phyloP scores from a whole-genome alignment of 23 red algal genomes.

The Gracilaria vermiculophylla region DNA sequence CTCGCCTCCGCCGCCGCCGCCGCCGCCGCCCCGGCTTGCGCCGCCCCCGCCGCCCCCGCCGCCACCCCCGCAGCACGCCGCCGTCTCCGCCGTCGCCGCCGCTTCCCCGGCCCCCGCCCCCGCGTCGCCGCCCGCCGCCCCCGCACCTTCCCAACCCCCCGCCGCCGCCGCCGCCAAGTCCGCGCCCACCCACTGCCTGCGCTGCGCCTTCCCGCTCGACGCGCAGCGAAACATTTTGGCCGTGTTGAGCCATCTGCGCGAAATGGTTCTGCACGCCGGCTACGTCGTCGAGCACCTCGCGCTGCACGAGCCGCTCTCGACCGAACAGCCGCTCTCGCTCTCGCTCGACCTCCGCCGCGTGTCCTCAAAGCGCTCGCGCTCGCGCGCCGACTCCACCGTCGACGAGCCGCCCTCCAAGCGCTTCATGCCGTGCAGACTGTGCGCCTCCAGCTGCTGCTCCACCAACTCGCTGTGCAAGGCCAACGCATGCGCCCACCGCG shows the following conservation, averaged over 20 bases:
- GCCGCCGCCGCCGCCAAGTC: neutral
- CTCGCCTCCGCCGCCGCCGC: too few relatives aligned
- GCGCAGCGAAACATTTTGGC: slow-evolving; percentile 11
- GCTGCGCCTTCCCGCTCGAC: slow-evolving; percentile 56
- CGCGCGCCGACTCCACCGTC: neutral
- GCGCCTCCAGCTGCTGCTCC: slow-evolving; percentile 46
- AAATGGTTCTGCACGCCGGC: slow-evolving; percentile 45
- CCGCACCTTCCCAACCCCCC: neutral
- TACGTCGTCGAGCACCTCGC: slow-evolving; percentile 36
- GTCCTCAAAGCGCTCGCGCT: slow-evolving; percentile 5
- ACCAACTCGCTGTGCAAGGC: slow-evolving; percentile 49
- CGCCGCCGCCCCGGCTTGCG: too few relatives aligned
- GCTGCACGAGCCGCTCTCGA: slow-evolving; percentile 12
- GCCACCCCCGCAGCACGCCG: too few relatives aligned
- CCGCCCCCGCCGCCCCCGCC: too few relatives aligned
- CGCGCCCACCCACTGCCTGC: slow-evolving; percentile 13
- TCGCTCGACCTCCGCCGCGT: neutral
- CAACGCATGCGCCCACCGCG: slow-evolving; percentile 31
- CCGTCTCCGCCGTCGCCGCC: too few relatives aligned
- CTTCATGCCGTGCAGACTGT: slow-evolving; percentile 4
- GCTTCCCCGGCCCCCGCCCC: too few relatives aligned
- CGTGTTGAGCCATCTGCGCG: slow-evolving; percentile 22
- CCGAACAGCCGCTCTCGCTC: neutral
- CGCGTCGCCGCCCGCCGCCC: neutral
- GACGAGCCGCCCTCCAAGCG: slow-evolving; percentile 14